Conservation (phyloP, 805 yeast genomes). For the Pichia nakasei region DNA sequence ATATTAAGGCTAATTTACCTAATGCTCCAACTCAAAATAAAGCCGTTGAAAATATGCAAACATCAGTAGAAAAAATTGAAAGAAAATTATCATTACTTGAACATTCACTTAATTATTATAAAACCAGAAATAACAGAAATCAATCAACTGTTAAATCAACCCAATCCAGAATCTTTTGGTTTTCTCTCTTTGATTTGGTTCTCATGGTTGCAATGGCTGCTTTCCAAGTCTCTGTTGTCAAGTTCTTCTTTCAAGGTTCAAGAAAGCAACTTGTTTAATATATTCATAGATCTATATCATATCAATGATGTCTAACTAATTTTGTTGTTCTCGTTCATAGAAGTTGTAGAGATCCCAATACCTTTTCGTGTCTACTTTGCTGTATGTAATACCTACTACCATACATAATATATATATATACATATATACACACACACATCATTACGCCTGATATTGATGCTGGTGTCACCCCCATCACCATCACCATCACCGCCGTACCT, state of each 20-base stretch:
- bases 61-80: constrained; percentile 50
- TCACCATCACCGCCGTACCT: no score
- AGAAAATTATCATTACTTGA: constrained; percentile 47
- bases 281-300: not conserved
- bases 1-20: constrained; percentile 52
- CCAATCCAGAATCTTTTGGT: constrained; percentile 52
- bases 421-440: no score
- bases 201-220: constrained; percentile 63
- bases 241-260: constrained; percentile 62
- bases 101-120: constrained; percentile 68
- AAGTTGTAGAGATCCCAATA: no score
- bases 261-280: constrained; percentile 52
- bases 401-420: no score
- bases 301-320: not conserved
- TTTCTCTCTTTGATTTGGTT: constrained; percentile 56
- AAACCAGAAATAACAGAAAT: constrained; percentile 84
- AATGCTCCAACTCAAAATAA: constrained; percentile 43
- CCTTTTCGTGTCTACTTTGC: no score
- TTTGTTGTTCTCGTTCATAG: no score
- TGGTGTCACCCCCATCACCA: no score
- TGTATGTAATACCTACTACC: no score
- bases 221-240: constrained; percentile 59
- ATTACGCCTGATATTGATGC: no score
- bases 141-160: constrained; percentile 71
- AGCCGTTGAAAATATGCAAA: constrained; percentile 48